A percentile compares a stretch with the other conserved stretches of the same genome.
These are phyloP conservation scores for Leavenworthia alabamica DNA, from an alignment of 345 rosid species.

Conservation along the genomic window DNA sequence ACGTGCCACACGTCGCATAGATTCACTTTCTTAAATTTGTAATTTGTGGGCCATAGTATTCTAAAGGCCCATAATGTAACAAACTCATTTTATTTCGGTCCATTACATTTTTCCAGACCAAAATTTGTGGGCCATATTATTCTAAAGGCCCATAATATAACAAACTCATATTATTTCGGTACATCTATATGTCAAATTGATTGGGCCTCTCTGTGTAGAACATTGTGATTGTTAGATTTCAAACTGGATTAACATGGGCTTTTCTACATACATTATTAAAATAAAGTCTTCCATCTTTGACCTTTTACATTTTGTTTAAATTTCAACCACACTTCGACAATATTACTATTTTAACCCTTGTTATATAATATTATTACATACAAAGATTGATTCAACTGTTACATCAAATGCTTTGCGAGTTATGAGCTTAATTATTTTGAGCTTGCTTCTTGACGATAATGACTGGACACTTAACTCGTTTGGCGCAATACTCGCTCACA, in stretches of 20 bases:
- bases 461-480: conserved; percentile 72
- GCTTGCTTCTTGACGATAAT: conserved; percentile 60
- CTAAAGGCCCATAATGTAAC: too few species aligned
- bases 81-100: too few species aligned
- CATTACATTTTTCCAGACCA: too few species aligned
- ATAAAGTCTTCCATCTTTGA: conserved; percentile 24
- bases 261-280: conserved; percentile 17
- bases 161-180: conserved; percentile 16
- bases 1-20: too few species aligned
- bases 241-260: conserved; percentile 24
- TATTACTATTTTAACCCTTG: too few species aligned
- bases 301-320: too few species aligned
- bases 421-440: neutral
- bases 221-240: conserved; percentile 30
- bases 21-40: too few species aligned
- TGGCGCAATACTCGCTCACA: conserved; percentile 80
- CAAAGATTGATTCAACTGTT: neutral
- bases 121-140: too few species aligned
- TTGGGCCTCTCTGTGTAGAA: conserved; percentile 28
- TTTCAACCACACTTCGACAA: too few species aligned
- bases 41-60: too few species aligned
- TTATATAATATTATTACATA: too few species aligned
- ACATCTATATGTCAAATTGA: conserved; percentile 14
- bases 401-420: neutral
- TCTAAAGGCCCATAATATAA: too few species aligned